These are phyloP conservation scores for Tetradesmus lagerheimii DNA, from an alignment of 139 green algal species.

Conservation along the genomic window DNA sequence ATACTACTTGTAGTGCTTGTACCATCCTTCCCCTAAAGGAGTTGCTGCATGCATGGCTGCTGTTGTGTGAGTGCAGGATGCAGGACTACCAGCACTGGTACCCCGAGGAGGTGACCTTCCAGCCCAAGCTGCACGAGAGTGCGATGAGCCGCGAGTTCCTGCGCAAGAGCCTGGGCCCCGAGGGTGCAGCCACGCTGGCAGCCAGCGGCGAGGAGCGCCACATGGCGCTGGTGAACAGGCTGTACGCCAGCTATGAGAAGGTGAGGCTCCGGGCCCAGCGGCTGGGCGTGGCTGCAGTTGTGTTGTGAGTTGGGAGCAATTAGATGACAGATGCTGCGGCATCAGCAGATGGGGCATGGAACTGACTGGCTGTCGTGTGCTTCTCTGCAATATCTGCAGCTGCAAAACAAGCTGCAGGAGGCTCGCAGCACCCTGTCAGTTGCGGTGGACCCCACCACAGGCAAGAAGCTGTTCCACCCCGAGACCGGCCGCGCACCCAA, in stretches of 20 bases:
- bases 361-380: not conserved
- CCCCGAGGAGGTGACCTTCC: slow-evolving; percentile 87
- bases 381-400: slow-evolving; percentile 18
- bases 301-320: too few relatives aligned
- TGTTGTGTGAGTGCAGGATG: slow-evolving; percentile 42
- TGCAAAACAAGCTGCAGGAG: slow-evolving; percentile 67
- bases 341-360: not conserved
- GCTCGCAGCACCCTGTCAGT: slow-evolving; percentile 53
- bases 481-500: slow-evolving; percentile 65
- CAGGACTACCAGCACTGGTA: slow-evolving; percentile 66
- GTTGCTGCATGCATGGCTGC: not conserved
- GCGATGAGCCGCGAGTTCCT: slow-evolving; percentile 46
- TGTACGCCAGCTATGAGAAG: slow-evolving; percentile 65
- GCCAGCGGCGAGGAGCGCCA: slow-evolving; percentile 10
- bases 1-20: too few relatives aligned
- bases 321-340: too few relatives aligned
- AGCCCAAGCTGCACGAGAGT: slow-evolving; percentile 64
- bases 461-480: slow-evolving; percentile 76
- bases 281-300: not conserved
- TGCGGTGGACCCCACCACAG: slow-evolving; percentile 73
- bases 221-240: slow-evolving; percentile 56
- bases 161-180: slow-evolving; percentile 46
- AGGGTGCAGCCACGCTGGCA: slow-evolving; percentile 6
- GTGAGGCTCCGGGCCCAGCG: slow-evolving; percentile 29
- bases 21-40: not conserved